These are phyloP conservation scores for Podila verticillata DNA, from an alignment of 192 early-diverging fungal species.

Conservation along the genomic window DNA sequence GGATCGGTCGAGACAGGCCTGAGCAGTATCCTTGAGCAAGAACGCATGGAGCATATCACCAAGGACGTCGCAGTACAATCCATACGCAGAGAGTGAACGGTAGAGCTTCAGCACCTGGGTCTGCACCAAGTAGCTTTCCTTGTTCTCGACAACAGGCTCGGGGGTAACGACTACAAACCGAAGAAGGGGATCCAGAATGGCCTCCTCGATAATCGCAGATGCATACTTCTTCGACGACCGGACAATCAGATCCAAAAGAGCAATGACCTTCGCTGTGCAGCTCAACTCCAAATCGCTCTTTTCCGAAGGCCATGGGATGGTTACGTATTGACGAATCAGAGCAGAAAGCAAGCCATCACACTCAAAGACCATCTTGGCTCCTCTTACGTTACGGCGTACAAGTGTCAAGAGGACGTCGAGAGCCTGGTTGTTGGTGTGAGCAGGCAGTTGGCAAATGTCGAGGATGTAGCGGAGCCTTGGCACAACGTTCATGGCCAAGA, in stretches of 20 bases:
- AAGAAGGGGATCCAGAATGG: constrained; percentile 52
- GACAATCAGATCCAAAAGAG: constrained; percentile 50
- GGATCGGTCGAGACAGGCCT: constrained; percentile 1
- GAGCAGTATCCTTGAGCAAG: constrained; percentile 34
- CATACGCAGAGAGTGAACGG: constrained; percentile 57
- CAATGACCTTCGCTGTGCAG: constrained; percentile 37
- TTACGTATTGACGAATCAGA: constrained; percentile 47
- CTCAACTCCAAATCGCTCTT: constrained; percentile 30
- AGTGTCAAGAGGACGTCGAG: constrained; percentile 61
- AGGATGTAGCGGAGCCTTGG: constrained; percentile 67
- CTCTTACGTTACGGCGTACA: constrained; percentile 50
- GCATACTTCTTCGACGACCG: constrained; percentile 55
- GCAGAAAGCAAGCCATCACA: constrained; percentile 57
- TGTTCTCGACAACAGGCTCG: constrained; percentile 32
- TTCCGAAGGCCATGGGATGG: constrained; percentile 58
- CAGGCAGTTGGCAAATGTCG: constrained; percentile 44
- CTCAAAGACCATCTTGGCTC: constrained; percentile 57
- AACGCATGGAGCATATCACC: constrained; percentile 47
- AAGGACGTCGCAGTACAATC: constrained; percentile 59
- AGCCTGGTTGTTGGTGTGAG: constrained; percentile 50
- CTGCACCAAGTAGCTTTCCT: constrained; percentile 27
- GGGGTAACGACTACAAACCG: constrained; percentile 58
- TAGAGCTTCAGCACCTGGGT: constrained; percentile 55
- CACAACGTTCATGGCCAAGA: constrained; percentile 71
- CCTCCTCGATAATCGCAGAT: constrained; percentile 48